Base-by-base conservation (phyloP, 352 stramenopile species). In the Phytophthora europaea region DNA sequence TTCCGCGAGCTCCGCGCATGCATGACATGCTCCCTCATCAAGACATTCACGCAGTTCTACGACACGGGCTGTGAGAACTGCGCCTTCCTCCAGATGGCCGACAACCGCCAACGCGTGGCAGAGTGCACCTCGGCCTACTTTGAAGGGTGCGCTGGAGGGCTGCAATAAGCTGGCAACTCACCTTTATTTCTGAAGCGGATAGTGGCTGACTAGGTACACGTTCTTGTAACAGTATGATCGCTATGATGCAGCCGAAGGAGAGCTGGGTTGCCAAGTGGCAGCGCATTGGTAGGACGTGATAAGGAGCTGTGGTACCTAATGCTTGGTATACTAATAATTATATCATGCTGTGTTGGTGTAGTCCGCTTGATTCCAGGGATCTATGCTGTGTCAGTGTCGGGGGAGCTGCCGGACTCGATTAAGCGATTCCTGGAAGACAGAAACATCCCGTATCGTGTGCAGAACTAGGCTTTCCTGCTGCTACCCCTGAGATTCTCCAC, bases 11-110 rank as follows among this genome's bases (percentile, higher is more conserved):
- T 97, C 54, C 88, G 90, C 56, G 90, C 90, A 54, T 97, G 90
- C 70, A 94, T 97, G 88, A 95, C 88, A 57, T 97, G 90, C 79
- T 97, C 90, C 51, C 84, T 97, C 52, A 79, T 97, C 71, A 97
- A 97, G 81, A 95, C 88, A 12, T 97, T 95, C 76, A 95, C 88
- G 73, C 90, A 97, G 78, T 97, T 97, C 76, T 97, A 97, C 79
- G 90, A 97, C 78, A 94, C 85, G 64, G 90, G 90, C 67, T 97
- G 90, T 75, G 90, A 97, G 73, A 97, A 97, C 80, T 97, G 90
- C 73, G 79, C 84, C 54, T 95, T 97, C 67, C 78, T 97, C 45
- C 89, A 97, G 67, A 97, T 97, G 90, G 88, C 90, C 57, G 90
- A 97, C 85, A 97, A 97, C 82, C 88, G 89, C 59, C 83, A 93